Evolutionary conservation across 2,329 filamentous ascomycete species (phyloP), one percentile per base, ranked within the genome.

Genomic region (Hymenotorrendiella dingleyae): DNA sequence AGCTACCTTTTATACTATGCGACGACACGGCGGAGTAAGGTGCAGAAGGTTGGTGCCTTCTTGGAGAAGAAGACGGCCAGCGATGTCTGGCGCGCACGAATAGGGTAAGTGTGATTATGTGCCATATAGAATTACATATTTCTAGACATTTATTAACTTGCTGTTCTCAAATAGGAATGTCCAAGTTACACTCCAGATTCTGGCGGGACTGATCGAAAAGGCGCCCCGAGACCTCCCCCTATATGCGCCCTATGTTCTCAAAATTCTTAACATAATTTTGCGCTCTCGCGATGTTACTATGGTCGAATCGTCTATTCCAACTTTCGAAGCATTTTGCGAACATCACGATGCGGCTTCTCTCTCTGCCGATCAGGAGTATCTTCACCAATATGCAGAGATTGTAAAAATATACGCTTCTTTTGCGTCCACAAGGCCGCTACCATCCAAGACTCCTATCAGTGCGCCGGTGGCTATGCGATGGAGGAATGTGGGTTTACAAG

Each of bases 1-100:
- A 94, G 88, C 67, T 97, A 97, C 64, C 78, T 98, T 52, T 80
- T 97, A 42, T 97, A 94, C 74, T 97, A 98, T 71, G 89, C 87
- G 48, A 94, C 86, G 62, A 95, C 90, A 56, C 86, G 91, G 47
- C 82, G 88, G 53, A 91, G 86, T 67, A 98, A 97, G 74, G 81
- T 97, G 56, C 87, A 93, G 60, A 98, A 98, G 68, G 90, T 98
- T 54, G 89, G 88, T 64, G 82, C 81, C 56, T 98, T 96, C 62
- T 74, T 98, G 52, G 90, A 97, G 70, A 94, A 91, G 72, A 88
- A 91, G 70, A 93, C 88, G 17, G 86, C 86, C 48, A 84, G 81
- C 60, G 93, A 98, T 70, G 88, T 96, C 53, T 94, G 84, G 80
- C 85, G 86, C 61, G 77, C 80, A 64, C 82, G 88, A 60, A 86